phyloP scores from a whole-genome alignment of 176 grass and related monocot genomes.

The Miscanthus lutarioriparius region DNA sequence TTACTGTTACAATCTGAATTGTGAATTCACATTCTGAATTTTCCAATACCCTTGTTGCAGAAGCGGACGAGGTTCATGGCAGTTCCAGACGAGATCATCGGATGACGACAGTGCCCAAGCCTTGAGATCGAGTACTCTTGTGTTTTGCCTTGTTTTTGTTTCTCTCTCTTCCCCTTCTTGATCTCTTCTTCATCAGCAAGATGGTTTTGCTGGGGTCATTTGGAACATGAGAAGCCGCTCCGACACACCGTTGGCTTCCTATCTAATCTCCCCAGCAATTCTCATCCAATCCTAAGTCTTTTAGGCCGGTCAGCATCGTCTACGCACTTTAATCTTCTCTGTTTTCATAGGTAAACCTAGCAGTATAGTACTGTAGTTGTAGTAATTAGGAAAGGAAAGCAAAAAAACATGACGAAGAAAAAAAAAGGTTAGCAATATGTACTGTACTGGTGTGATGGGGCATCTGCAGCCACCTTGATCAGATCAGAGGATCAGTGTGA shows the following conservation, averaged over 20 bases:
- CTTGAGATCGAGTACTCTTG: not conserved
- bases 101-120: constrained; percentile 25
- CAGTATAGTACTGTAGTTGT: not conserved
- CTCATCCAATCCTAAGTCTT: not conserved
- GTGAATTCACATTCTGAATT: not conserved
- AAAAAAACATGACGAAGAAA: not conserved
- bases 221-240: constrained; percentile 77
- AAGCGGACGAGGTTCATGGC: constrained; percentile 80
- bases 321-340: not conserved
- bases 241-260: constrained; percentile 57
- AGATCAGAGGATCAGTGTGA: constrained; percentile 13
- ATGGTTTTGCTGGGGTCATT: constrained; percentile 29
- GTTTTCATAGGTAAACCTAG: not conserved
- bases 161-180: not conserved
- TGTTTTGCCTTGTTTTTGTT: not conserved
- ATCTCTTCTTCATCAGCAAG: not conserved
- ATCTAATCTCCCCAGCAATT: constrained; percentile 43
- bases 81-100: constrained; percentile 82
- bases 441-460: not conserved
- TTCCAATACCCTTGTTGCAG: constrained; percentile 25
- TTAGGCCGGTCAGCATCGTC: not conserved
- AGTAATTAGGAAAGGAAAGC: not conserved
- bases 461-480: not conserved
- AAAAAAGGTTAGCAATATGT: not conserved
- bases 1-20: not conserved